Evolutionary conservation across 768 basidiomycete species (phyloP), one percentile per base, ranked within the genome.

Genomic region (Phanerodontia chrysosporium): DNA sequence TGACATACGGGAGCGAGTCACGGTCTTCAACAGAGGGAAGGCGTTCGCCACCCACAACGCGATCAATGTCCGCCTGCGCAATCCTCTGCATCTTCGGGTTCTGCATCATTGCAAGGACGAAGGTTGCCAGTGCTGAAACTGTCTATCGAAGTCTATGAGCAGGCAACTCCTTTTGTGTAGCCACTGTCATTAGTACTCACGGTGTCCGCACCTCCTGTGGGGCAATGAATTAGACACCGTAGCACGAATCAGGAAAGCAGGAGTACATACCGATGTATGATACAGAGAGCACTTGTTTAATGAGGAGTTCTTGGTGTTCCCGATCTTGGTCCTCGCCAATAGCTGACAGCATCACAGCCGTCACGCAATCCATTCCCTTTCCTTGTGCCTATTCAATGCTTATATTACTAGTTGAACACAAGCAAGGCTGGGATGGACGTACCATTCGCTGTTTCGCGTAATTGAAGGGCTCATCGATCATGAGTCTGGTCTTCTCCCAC

Each of bases 381-480:
- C 46, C 24, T 12, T 24, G 7, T 24, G 9, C 27, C 46, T 28
- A 24, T 3, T 10, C 22, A 3, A 6, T 18, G 24, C 21, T n/a
- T n/a, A n/a, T n/a, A n/a, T n/a, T n/a, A n/a, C n/a, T n/a, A n/a
- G 21, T 25, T 22, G 25, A 9, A 13, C 27, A 25, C 25, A 5
- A 5, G 6, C 24, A n/a, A 6, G 10, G 39, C 8, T 42, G 8
- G 18, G 39, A 42, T 7, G 39, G 16, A 4, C 10, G 18, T n/a
- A 87, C 88, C 73, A 87, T 78, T 51, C 76, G 80, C 12, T 74
- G 74, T 71, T 83, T 81, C 55, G 84, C 79, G 51, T 74, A 83
- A 36, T 80, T 78, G 56, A 80, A 90, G 4, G 89, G 87, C 58
- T 74, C 72, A 24, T 89, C 80, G n/a, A 84, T 81, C 55, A 84